Percentiles rank a stretch among this genome's conserved stretches.
These are phyloP conservation scores for Globisporangium solare DNA, from an alignment of 352 stramenopile species.

Conservation along the genomic window DNA sequence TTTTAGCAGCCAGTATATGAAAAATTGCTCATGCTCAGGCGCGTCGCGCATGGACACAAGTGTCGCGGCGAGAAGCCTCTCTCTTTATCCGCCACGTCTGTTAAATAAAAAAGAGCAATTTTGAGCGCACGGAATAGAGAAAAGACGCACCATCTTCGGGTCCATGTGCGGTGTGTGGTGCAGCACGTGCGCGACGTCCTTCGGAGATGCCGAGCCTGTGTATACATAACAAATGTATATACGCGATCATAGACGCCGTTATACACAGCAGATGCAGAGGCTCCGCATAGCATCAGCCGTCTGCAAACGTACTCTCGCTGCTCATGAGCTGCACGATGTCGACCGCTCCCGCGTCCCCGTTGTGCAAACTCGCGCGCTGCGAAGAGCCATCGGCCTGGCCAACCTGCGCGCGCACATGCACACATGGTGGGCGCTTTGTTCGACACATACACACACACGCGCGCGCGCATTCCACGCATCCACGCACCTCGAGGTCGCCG, in stretches of 20 bases:
- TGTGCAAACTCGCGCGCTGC: background rate
- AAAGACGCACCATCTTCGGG: conserved; percentile 45
- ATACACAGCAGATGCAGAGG: background rate
- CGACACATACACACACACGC: background rate
- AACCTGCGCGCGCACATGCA: background rate
- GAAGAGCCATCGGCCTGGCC: conserved; percentile 4
- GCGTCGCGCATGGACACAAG: background rate
- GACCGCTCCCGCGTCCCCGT: conserved; percentile 16
- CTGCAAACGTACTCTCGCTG: conserved; percentile 30
- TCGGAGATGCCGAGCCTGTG: conserved; percentile 35
- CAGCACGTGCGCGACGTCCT: conserved; percentile 58
- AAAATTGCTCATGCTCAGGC: background rate
- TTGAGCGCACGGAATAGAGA: background rate
- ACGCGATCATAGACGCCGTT: background rate
- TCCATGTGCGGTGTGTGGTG: conserved; percentile 64
- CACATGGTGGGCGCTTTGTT: too few relatives aligned
- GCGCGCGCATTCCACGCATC: background rate
- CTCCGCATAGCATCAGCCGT: background rate
- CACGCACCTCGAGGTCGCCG: background rate
- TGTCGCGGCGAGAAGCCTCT: too few relatives aligned
- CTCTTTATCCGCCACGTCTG: background rate
- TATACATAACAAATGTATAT: too few relatives aligned
- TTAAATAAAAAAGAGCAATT: background rate
- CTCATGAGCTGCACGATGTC: conserved; percentile 43
- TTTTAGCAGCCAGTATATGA: conserved; percentile 1